Conservation (phyloP, 2,329 filamentous ascomycete species). For the Botrytis sinoallii region DNA sequence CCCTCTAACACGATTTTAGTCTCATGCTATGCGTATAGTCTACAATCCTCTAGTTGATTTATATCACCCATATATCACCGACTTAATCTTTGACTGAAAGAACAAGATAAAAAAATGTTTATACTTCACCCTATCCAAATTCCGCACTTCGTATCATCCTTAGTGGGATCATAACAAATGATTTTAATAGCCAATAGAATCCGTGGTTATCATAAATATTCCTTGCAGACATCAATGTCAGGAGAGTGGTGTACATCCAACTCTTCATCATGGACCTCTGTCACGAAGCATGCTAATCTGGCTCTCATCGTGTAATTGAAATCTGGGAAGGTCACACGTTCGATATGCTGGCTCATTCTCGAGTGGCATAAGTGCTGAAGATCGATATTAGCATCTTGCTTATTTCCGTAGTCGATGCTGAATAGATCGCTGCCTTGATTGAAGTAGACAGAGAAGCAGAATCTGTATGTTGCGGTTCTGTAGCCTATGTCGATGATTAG, state of each 20-base stretch:
- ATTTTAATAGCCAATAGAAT: not conserved
- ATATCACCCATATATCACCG: not conserved
- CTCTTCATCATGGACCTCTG: not conserved
- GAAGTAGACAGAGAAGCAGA: not conserved
- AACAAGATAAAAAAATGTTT: not conserved
- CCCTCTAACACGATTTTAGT: not conserved
- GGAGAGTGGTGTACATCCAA: not conserved
- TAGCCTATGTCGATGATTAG: not conserved
- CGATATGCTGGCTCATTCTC: not conserved
- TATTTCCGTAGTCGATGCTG: not conserved
- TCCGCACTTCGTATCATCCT: not conserved
- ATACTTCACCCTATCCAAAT: not conserved
- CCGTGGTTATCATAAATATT: not conserved
- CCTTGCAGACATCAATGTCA: not conserved
- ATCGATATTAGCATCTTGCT: too few relatives aligned
- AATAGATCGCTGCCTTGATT: not conserved
- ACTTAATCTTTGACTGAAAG: not conserved
- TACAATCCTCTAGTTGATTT: not conserved
- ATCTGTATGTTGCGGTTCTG: not conserved
- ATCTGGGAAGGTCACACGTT: not conserved
- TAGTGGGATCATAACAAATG: too few relatives aligned
- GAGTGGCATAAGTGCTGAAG: too few relatives aligned
- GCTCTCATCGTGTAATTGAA: rapidly evolving
- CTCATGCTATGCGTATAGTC: not conserved
- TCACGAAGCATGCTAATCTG: not conserved